phyloP scores from a whole-genome alignment of 345 rosid species.

The Physaria fendleri region DNA sequence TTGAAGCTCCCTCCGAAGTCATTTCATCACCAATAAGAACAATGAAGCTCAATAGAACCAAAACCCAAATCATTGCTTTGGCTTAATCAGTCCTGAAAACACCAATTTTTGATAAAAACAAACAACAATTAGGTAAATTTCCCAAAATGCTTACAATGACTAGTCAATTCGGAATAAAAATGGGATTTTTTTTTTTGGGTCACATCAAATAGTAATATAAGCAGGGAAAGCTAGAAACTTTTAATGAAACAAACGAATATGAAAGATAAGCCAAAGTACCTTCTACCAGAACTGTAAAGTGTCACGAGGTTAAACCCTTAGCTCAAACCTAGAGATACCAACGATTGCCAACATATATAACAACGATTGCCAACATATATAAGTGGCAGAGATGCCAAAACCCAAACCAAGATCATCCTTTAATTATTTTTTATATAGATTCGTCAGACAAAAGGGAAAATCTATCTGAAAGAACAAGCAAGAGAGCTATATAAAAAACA shows the following conservation, averaged over 20 bases:
- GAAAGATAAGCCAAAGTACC: slow-evolving; percentile 16
- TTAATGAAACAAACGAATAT: neutral
- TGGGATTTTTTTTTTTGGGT: neutral
- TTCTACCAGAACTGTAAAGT: slow-evolving; percentile 17
- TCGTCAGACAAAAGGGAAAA: neutral
- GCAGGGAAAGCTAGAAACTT: slow-evolving; percentile 17
- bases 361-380: neutral
- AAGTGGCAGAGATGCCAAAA: slow-evolving; percentile 20
- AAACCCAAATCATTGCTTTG: slow-evolving; percentile 41
- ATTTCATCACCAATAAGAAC: slow-evolving; percentile 28
- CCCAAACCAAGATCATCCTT: slow-evolving; percentile 17
- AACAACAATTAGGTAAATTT: neutral
- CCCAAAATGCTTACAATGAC: neutral
- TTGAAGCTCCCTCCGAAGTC: slow-evolving; percentile 36
- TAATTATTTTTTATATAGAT: neutral
- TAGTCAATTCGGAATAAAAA: neutral
- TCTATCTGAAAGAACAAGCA: slow-evolving; percentile 24
- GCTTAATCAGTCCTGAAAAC: slow-evolving; percentile 24
- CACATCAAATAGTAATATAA: neutral
- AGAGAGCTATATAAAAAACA: neutral
- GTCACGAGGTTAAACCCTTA: slow-evolving; percentile 28
- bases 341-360: neutral
- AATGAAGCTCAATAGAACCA: slow-evolving; percentile 33
- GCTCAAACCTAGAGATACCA: slow-evolving; percentile 25
- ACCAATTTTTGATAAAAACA: slow-evolving; percentile 24